These are phyloP conservation scores for Proteromonas lacertae DNA, from an alignment of 352 stramenopile genomes.

Conservation along the genomic window DNA sequence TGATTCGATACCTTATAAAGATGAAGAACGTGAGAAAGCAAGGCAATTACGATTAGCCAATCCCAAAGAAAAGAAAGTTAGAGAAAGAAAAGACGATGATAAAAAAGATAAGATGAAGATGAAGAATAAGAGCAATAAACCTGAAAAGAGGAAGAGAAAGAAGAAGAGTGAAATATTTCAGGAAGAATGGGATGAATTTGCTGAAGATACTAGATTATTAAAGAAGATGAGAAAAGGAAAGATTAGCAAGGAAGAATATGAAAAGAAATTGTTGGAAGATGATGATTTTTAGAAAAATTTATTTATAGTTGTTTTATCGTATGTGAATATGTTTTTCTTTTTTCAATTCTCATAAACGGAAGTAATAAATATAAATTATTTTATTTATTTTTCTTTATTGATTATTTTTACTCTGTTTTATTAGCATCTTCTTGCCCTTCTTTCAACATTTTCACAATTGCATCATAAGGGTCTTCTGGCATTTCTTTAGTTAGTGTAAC, in stretches of 20 bases:
- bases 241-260: conserved; percentile 65
- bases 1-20: conserved; percentile 50
- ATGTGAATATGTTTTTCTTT: no score
- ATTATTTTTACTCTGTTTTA: no score
- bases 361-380: no score
- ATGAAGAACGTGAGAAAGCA: conserved; percentile 74
- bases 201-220: conserved; percentile 68
- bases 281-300: no score
- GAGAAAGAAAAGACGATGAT: not conserved
- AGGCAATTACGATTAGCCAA: conserved; percentile 22
- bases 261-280: not conserved
- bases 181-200: conserved; percentile 95
- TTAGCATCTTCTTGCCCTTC: no score
- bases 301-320: no score
- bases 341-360: no score
- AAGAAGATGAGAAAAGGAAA: conserved; percentile 89
- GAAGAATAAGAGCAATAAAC: not conserved
- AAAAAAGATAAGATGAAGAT: not conserved
- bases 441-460: no score
- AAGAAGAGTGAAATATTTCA: conserved; percentile 71
- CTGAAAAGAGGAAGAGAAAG: conserved; percentile 56
- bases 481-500: no score
- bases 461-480: no score
- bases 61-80: conserved; percentile 4
- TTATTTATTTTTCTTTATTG: no score